Evolutionary conservation across 2,329 filamentous ascomycete species (phyloP).

Genomic region (Diaporthe australafricana): DNA sequence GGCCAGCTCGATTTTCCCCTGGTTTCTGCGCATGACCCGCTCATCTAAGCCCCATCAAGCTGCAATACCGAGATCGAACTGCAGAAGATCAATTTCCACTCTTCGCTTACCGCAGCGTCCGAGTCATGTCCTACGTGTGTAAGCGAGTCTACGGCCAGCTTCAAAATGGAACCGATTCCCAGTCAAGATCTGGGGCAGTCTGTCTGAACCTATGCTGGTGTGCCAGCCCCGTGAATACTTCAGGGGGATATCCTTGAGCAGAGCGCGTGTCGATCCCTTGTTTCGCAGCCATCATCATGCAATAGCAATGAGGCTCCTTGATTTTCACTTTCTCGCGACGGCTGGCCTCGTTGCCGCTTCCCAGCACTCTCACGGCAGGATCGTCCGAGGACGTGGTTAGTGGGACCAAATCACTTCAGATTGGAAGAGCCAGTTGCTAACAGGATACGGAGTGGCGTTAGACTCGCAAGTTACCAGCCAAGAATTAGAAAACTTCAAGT

Average conservation of each 20-base stretch:
- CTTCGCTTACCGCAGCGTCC: constrained; percentile 3
- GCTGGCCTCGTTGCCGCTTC: constrained; percentile 15
- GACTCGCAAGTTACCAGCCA: constrained; percentile 25
- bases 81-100: constrained; percentile 20
- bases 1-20: constrained; percentile 4
- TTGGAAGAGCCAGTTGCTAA: neutral
- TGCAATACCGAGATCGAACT: constrained; percentile 6
- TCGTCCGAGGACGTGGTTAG: constrained; percentile 18
- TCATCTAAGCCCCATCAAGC: constrained; percentile 22
- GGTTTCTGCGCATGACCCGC: constrained; percentile 15
- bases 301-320: constrained; percentile 1
- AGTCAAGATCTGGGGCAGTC: neutral
- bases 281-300: constrained; percentile 1
- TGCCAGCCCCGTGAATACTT: neutral
- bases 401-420: neutral
- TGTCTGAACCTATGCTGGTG: neutral
- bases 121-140: constrained; percentile 10
- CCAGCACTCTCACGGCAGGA: constrained; percentile 7
- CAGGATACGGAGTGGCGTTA: neutral
- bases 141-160: neutral
- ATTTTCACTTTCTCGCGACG: neutral
- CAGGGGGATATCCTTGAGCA: neutral
- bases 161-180: constrained; percentile 3
- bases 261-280: too few relatives aligned
- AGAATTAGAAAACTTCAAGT: constrained; percentile 39